Evolutionary conservation across 1,139 yeast genomes (phyloP).

Genomic region (Nematodospora anomalae): DNA sequence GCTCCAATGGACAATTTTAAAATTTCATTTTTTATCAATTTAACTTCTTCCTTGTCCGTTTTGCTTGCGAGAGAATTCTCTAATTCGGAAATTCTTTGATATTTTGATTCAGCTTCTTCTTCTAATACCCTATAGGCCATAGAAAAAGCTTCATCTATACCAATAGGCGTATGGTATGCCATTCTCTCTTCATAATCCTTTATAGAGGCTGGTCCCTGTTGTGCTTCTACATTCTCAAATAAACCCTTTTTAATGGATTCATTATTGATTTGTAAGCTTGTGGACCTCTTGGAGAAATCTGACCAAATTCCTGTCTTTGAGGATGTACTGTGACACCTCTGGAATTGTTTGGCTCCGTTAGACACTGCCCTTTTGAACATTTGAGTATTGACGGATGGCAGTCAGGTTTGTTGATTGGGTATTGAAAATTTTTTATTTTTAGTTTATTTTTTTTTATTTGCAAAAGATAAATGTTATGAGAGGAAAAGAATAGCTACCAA

Average conservation of each 20-base stretch:
- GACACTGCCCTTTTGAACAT: slow-evolving; percentile 11
- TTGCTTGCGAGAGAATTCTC: slow-evolving; percentile 8
- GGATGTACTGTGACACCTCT: slow-evolving; percentile 12
- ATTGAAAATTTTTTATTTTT: slow-evolving; percentile 1
- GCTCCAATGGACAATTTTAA: slow-evolving; percentile 40
- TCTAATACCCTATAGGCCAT: slow-evolving; percentile 63
- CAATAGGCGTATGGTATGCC: slow-evolving; percentile 63
- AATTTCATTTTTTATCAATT: slow-evolving; percentile 16
- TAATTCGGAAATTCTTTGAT: slow-evolving; percentile 21
- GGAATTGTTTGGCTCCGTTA: slow-evolving; percentile 3
- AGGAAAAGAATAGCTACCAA: no score
- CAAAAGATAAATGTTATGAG: no score
- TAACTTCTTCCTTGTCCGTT: slow-evolving; percentile 10
- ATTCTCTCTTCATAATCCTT: slow-evolving; percentile 17
- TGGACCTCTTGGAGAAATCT: slow-evolving; percentile 44
- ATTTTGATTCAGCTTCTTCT: slow-evolving; percentile 32
- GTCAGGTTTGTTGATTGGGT: neutral
- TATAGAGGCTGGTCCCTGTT: slow-evolving; percentile 34
- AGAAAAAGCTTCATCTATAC: slow-evolving; percentile 71
- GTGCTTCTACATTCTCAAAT: slow-evolving; percentile 30
- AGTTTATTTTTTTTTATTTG: neutral
- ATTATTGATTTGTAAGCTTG: slow-evolving; percentile 35
- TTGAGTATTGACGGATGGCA: neutral
- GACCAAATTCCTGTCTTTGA: slow-evolving; percentile 44
- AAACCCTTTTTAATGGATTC: slow-evolving; percentile 31